Percentiles rank a stretch among this genome's conserved stretches.
phyloP scores from a whole-genome alignment of 305 asterid genomes.

The Fraxinus floribunda region DNA sequence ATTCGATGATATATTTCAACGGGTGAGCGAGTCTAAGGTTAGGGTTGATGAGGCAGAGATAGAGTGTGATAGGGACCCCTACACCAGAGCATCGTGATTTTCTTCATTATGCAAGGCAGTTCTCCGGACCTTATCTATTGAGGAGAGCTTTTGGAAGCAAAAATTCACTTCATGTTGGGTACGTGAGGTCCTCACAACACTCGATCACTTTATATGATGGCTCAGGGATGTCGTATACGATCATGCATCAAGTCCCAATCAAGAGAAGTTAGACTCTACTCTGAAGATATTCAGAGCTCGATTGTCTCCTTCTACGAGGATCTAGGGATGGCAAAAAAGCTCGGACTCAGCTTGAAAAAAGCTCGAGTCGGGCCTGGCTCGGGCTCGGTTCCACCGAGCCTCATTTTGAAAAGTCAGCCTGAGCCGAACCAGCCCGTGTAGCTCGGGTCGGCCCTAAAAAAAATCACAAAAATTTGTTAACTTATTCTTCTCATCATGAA shows the following conservation, averaged over 20 bases:
- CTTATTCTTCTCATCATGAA: too few species aligned
- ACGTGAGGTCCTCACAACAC: neutral
- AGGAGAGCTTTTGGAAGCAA: neutral
- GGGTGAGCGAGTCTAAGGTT: neutral
- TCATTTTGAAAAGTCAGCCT: too few species aligned
- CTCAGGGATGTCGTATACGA: neutral
- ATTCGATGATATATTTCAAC: neutral
- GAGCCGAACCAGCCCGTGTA: too few species aligned
- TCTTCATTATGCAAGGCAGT: neutral
- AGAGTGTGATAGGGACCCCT: neutral
- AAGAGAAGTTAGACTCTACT: neutral
- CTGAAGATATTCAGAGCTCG: neutral
- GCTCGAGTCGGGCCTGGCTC: too few species aligned
- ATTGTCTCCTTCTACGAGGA: too few species aligned
- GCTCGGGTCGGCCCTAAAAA: too few species aligned
- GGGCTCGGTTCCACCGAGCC: too few species aligned
- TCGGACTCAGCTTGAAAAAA: too few species aligned
- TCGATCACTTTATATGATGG: neutral
- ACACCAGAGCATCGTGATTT: neutral
- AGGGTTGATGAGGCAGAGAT: neutral
- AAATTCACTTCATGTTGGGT: neutral
- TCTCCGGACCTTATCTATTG: neutral
- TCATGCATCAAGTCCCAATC: neutral
- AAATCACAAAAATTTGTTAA: too few species aligned
- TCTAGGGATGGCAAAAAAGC: too few species aligned